Evolutionary conservation across 371 early-diverging fungal genomes (phyloP), one percentile per base, ranked within the genome.

Genomic region (Synchytrium microbalum): DNA sequence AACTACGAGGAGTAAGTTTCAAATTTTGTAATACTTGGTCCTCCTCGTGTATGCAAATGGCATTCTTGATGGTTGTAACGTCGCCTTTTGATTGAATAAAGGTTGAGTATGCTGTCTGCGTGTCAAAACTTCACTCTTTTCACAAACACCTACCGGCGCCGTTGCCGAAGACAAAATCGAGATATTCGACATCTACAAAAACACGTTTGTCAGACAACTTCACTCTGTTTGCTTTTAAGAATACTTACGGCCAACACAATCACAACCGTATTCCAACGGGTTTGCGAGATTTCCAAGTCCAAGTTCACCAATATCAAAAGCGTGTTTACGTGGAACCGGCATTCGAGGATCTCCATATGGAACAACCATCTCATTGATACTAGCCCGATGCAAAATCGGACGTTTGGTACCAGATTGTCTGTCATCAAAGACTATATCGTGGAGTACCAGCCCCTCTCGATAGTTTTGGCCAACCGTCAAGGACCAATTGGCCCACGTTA

Each of bases 281-380:
- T 81, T 81, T 57, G 80, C 77, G 61, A 76, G 79, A 26, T 78
- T 69, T 62, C 80, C 80, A 32, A 78, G 61, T 65, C 79, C 81
- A 60, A 78, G 79, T 56, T 80, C 80, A 52, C 80, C 80, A 33
- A 80, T 77, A 69, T 80, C 80, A 61, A 80, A 80, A 30, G 80
- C 80, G 27, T 78, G 76, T 64, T 80, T 79, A 54, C 74, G 67
- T 59, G 70, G 64, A 55, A 79, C 75, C 51, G 79, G 79, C 23
- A 65, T 31, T 23, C 66, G 53, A 56, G 80, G 79, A 58, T 81
- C 80, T 53, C 78, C 80, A 63, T 81, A 81, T 31, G 81, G 81
- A 13, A 81, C 81, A n/a, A 81, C 79, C 81, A 81, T 81, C 23
- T 57, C 58, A 24, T 23, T 24, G 14, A 29, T 75, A 32, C 78